These are phyloP conservation scores for Rhododendron griersonianum DNA, from an alignment of 148 eudicot genomes.

Conservation along the genomic window DNA sequence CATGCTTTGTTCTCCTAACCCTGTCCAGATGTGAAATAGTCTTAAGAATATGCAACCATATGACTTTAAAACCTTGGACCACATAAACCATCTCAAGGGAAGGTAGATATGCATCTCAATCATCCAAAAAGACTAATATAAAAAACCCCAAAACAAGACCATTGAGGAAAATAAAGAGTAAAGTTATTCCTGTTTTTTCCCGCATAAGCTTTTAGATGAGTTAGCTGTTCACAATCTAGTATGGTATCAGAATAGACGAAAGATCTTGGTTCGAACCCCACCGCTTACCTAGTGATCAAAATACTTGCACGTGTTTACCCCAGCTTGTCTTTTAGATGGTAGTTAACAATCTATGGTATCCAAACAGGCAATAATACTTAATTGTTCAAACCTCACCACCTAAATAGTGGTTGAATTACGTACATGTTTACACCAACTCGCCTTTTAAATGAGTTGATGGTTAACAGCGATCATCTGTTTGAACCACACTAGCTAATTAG, in stretches of 20 bases:
- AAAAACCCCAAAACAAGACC: not conserved
- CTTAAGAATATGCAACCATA: not conserved
- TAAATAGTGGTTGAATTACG: not conserved
- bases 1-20: constrained; percentile 57
- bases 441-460: not conserved
- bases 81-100: not conserved
- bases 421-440: not conserved
- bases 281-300: not conserved
- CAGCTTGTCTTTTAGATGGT: not conserved
- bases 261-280: not conserved
- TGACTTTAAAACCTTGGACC: not conserved
- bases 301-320: not conserved
- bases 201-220: not conserved
- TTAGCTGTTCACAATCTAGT: not conserved
- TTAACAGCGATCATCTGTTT: not conserved
- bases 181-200: not conserved
- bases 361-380: not conserved
- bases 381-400: not conserved
- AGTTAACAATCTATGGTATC: not conserved
- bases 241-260: not conserved
- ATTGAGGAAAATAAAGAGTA: not conserved
- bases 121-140: not conserved
- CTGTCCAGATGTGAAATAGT: constrained; percentile 27
- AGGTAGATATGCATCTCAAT: not conserved
- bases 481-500: not conserved